Conservation (phyloP, 257 asterid species). For the Lycium barbarum region DNA sequence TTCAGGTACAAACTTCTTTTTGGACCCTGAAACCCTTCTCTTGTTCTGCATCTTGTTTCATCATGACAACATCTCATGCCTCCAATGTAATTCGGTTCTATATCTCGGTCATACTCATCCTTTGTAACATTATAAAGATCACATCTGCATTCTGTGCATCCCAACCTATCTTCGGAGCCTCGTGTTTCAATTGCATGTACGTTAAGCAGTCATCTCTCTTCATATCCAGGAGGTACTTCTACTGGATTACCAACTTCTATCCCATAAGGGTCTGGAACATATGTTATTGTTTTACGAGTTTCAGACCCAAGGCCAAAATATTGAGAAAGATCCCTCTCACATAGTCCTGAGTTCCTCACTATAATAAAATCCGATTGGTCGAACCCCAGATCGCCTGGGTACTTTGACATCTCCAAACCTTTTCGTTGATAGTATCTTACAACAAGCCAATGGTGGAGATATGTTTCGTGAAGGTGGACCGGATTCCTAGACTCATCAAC, state of each 20-base stretch:
- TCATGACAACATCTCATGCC: conserved; percentile 83
- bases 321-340: conserved; percentile 58
- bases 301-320: conserved; percentile 93
- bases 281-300: conserved; percentile 65
- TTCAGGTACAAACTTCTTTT: conserved; percentile 63
- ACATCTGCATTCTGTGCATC: conserved; percentile 86
- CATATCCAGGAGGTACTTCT: conserved; percentile 65
- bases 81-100: conserved; percentile 54
- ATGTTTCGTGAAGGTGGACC: conserved; percentile 72
- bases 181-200: conserved; percentile 90
- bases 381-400: conserved; percentile 29
- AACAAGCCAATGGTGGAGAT: conserved; percentile 81
- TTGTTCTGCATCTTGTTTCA: conserved; percentile 57
- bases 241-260: conserved; percentile 69
- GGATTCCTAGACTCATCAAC: conserved; percentile 66
- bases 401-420: conserved; percentile 32
- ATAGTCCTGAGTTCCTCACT: conserved; percentile 61
- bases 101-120: conserved; percentile 43
- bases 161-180: conserved; percentile 66
- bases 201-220: conserved; percentile 74
- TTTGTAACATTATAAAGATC: conserved; percentile 69
- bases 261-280: conserved; percentile 79
- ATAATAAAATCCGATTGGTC: conserved; percentile 40
- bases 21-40: conserved; percentile 48
- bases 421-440: conserved; percentile 51